Conservation (phyloP, 495 filamentous ascomycete genomes). For the Platismatia glauca region DNA sequence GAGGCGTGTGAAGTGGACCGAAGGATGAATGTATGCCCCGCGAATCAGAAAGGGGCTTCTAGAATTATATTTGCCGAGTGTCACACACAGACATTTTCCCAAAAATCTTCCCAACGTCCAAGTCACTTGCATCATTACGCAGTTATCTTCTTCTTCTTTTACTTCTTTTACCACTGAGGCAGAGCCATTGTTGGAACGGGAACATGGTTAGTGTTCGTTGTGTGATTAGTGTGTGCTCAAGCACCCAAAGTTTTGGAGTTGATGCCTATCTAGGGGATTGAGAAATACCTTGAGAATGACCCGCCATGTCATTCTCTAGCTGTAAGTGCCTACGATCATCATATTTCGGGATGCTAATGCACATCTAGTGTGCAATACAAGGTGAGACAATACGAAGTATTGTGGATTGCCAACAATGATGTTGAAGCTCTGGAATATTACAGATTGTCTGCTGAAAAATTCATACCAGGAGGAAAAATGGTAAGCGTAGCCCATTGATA, state of each 20-base stretch:
- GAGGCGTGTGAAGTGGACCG: constrained; percentile 1
- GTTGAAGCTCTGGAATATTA: constrained; percentile 1
- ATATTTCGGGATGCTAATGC: constrained; percentile 15
- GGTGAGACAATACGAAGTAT: constrained; percentile 37
- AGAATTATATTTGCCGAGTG: neutral
- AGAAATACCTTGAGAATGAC: constrained; percentile 64
- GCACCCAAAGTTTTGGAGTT: neutral
- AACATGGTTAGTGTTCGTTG: constrained; percentile 6
- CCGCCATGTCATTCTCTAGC: constrained; percentile 85
- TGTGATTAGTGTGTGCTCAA: neutral
- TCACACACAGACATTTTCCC: neutral
- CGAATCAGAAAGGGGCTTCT: constrained; percentile 14
- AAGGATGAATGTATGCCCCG: constrained; percentile 5
- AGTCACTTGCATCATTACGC: neutral
- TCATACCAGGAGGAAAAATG: constrained; percentile 86
- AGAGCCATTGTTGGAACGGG: neutral
- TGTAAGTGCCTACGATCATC: constrained; percentile 43
- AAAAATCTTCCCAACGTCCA: neutral
- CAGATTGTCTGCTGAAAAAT: constrained; percentile 76
- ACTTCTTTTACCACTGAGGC: neutral
- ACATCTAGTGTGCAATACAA: constrained; percentile 75
- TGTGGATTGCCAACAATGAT: constrained; percentile 17
- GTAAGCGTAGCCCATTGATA: neutral
- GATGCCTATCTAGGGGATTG: constrained; percentile 34
- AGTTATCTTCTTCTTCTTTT: neutral